These are phyloP conservation scores for Jamesozyma jinghongensis DNA, from an alignment of 805 yeast genomes.

Conservation along the genomic window DNA sequence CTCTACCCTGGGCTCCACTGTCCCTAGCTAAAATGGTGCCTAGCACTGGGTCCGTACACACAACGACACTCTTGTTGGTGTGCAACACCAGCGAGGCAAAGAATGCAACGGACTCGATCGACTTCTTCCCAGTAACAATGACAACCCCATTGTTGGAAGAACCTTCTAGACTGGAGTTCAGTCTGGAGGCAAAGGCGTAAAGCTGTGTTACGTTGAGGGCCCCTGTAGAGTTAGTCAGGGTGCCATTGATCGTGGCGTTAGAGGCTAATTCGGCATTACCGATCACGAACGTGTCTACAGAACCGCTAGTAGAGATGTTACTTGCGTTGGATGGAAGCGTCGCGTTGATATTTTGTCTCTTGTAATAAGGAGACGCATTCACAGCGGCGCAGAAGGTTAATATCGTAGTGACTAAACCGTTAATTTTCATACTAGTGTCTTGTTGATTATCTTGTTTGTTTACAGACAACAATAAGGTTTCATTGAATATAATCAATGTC, in stretches of 20 bases:
- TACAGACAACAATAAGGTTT: too few relatives aligned
- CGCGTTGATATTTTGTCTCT: not conserved
- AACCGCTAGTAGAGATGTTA: conserved; percentile 11
- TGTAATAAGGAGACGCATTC: not conserved
- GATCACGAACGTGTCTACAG: not conserved
- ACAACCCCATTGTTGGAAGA: conserved; percentile 16
- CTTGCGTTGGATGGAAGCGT: not conserved
- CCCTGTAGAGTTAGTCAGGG: conserved; percentile 16
- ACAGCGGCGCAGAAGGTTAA: not conserved
- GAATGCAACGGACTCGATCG: conserved; percentile 23
- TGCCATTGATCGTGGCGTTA: conserved; percentile 7
- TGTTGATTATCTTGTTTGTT: not conserved
- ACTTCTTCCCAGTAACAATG: conserved; percentile 16
- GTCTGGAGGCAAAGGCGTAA: conserved; percentile 9
- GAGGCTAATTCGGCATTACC: not conserved
- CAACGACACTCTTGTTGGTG: conserved; percentile 18
- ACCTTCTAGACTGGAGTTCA: conserved; percentile 11
- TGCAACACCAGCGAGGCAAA: conserved; percentile 17
- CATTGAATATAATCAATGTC: too few relatives aligned
- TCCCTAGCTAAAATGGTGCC: conserved; percentile 18
- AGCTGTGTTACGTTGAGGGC: conserved; percentile 21
- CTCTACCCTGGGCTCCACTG: conserved; percentile 15
- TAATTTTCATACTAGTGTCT: conserved; percentile 8
- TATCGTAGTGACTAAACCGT: conserved; percentile 1
- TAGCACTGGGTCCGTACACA: conserved; percentile 11